phyloP scores from a whole-genome alignment of 164 flowering plant genomes.

The Magnolia kwangsiensis region DNA sequence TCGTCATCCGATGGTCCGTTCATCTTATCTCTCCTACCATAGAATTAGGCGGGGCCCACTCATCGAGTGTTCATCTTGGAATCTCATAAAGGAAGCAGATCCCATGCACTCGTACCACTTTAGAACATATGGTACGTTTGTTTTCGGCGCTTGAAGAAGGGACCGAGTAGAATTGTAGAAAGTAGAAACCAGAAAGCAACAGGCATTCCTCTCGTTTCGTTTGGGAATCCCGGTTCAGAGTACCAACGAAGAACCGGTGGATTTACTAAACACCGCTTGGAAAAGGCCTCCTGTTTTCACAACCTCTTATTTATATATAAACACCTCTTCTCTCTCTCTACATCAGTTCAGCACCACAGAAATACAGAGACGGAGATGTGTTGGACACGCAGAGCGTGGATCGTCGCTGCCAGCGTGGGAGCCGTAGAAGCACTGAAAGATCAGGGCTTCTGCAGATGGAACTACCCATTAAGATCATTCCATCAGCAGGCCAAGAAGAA shows the following conservation, averaged over 20 bases:
- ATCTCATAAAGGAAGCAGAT: too few relatives aligned
- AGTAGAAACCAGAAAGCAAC: too few relatives aligned
- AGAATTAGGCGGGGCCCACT: too few relatives aligned
- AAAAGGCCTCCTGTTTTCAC: neutral
- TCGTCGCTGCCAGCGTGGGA: conserved; percentile 7
- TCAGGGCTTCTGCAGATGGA: conserved; percentile 15
- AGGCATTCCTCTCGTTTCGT: neutral
- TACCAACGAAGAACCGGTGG: neutral
- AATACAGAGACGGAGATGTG: neutral
- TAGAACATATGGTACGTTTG: too few relatives aligned
- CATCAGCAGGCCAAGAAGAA: conserved; percentile 11
- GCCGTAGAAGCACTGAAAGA: conserved; percentile 6
- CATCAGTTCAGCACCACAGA: neutral
- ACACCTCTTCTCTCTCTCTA: neutral
- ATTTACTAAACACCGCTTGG: neutral
- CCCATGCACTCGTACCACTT: too few relatives aligned
- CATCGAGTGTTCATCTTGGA: too few relatives aligned
- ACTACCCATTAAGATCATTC: neutral
- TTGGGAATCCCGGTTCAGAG: neutral
- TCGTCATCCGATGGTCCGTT: too few relatives aligned
- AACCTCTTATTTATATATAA: neutral
- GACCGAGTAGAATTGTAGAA: too few relatives aligned
- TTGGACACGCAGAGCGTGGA: conserved; percentile 8
- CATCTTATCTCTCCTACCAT: too few relatives aligned
- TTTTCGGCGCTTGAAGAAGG: too few relatives aligned